Percentiles rank a stretch among this genome's conserved stretches.
phyloP scores from a whole-genome alignment of 148 eudicot species.

The Camellia sinensis region DNA sequence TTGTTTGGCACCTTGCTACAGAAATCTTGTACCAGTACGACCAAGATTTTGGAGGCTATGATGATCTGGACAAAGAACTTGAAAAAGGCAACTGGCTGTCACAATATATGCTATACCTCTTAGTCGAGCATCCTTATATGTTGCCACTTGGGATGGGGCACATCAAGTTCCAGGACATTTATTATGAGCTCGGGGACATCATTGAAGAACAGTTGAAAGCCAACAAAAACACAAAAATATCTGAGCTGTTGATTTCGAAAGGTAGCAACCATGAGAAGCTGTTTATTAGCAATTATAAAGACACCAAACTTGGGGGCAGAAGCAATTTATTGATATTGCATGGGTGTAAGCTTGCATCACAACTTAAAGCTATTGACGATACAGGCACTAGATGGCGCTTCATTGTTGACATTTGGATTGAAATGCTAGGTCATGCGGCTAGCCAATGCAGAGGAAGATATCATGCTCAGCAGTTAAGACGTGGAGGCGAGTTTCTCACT shows the following conservation, averaged over 20 bases:
- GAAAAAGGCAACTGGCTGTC: not conserved
- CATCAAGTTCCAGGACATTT: not conserved
- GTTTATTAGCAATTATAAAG: too few species aligned
- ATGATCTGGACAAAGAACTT: not conserved
- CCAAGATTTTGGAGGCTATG: not conserved
- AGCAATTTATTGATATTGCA: not conserved
- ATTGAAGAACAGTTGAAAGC: not conserved
- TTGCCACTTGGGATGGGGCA: not conserved
- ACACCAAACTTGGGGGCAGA: not conserved
- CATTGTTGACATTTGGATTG: not conserved
- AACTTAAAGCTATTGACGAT: not conserved
- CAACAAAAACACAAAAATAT: not conserved
- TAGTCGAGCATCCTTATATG: not conserved
- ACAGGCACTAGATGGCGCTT: not conserved
- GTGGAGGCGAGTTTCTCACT: too few species aligned
- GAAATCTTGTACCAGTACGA: constrained; percentile 13
- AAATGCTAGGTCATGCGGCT: not conserved
- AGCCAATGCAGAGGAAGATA: not conserved
- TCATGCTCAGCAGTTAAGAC: too few species aligned
- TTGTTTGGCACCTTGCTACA: constrained; percentile 30
- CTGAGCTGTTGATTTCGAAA: not conserved
- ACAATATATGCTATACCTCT: not conserved
- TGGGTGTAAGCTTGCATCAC: not conserved
- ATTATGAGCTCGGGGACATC: not conserved
- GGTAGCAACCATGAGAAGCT: not conserved